Evolutionary conservation across 176 grass and related monocot genomes (phyloP), one percentile per base, ranked within the genome.

Genomic region (Aegilops umbellulata): DNA sequence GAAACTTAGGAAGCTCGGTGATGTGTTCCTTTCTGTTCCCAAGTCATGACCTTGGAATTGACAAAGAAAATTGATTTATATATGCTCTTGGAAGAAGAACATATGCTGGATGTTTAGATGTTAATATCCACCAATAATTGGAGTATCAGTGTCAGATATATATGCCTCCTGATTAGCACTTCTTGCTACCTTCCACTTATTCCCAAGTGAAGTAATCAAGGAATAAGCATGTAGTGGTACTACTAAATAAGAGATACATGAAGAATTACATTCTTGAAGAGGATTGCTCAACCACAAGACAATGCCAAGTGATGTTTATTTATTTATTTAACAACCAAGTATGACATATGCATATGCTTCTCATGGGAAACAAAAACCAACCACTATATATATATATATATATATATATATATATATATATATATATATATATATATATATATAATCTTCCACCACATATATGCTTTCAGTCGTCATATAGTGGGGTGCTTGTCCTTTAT

Each of bases 11-110:
- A 70, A 82, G 30, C 46, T 57, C 23, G 0, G 39, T 66, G 2
- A 25, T 66, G 61, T 44, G 29, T 69, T 30, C 16, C 5, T 55
- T 31, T 32, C 17, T 57, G 74, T 29, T 55, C 47, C 12, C 46
- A 19, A 36, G 29, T 70, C 20, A 53, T 57, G 44, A 19, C 80
- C 10, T 70, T n/a, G 31, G 19, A 55, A 34, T 2, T 78, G 10
- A 34, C 62, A 81, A 67, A 5, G 42, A 80, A 69, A 35, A 49
- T 35, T 12, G 5, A 7, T 36, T 39, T 27, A 39, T 36, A 13
- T 20, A 83, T 60, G 47, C n/a, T 20, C 81, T 58, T 60, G 66
- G 31, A 83, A 60, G 47, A 82, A 82, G 47, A 71, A 58, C 47
- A 83, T 60, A 39, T 35, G 27, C 19, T 51, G 29, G 49, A 25